Evolutionary conservation across 169 alveolate species (phyloP).

Genomic region (Plasmodium malariae): DNA sequence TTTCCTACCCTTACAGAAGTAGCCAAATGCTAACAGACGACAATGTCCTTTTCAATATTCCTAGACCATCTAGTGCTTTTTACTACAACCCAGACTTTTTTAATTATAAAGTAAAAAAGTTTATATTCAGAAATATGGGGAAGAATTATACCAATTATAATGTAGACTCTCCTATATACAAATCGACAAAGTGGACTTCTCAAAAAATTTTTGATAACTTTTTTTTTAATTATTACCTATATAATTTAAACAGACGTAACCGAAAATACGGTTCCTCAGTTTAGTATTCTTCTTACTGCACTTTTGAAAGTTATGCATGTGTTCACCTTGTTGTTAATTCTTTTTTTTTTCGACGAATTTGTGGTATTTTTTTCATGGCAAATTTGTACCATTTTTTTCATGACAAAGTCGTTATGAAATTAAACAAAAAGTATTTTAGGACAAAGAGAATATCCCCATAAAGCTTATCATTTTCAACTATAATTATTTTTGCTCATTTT

Average conservation of each 20-base stretch:
- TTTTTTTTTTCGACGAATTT: neutral
- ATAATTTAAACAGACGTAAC: conserved; percentile 26
- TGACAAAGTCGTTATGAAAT: no score
- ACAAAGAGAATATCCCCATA: no score
- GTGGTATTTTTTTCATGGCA: no score
- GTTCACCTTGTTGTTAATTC: neutral
- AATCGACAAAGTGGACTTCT: conserved; percentile 60
- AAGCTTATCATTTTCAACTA: no score
- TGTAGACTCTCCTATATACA: neutral
- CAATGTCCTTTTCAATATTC: conserved; percentile 35
- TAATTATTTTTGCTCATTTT: no score
- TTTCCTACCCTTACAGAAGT: neutral
- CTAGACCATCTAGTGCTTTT: conserved; percentile 68
- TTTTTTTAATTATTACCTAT: conserved; percentile 63
- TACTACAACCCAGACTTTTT: conserved; percentile 55
- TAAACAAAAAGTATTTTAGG: no score
- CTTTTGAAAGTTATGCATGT: neutral
- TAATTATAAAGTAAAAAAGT: conserved; percentile 32
- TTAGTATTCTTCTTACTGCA: neutral
- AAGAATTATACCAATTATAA: conserved; percentile 1
- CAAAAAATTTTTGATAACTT: conserved; percentile 66
- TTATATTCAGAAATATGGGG: conserved; percentile 21
- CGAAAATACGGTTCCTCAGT: conserved; percentile 22
- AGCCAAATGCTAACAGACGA: conserved; percentile 32
- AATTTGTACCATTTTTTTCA: no score